A percentile compares a stretch with the other conserved stretches of the same genome.
phyloP scores from a whole-genome alignment of 2,329 filamentous ascomycete species.

The Alternaria panax region DNA sequence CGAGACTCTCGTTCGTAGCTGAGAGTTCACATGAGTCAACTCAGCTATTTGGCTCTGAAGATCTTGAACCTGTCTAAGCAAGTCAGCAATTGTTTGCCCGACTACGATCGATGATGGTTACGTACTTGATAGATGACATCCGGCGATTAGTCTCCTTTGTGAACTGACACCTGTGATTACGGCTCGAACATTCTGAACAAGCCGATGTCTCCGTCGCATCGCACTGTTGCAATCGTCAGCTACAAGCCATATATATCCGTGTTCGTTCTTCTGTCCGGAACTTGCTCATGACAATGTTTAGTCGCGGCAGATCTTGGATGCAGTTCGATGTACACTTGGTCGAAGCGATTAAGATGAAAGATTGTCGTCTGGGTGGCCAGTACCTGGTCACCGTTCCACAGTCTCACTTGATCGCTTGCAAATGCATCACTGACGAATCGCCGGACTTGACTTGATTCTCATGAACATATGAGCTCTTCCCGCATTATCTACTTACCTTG shows the following conservation, averaged over 20 bases:
- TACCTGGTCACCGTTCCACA: not conserved
- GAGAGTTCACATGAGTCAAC: constrained; percentile 79
- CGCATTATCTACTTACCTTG: constrained; percentile 56
- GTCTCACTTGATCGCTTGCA: not conserved
- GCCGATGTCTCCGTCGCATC: constrained; percentile 96
- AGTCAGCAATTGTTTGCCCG: constrained; percentile 12
- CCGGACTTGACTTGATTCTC: not conserved
- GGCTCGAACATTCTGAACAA: constrained; percentile 95
- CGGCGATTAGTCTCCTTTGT: constrained; percentile 98
- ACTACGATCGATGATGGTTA: constrained; percentile 12
- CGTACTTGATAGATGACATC: constrained; percentile 96
- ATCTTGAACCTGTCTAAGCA: constrained; percentile 84
- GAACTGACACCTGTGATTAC: constrained; percentile 97
- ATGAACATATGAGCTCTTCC: not conserved
- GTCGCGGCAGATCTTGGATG: constrained; percentile 1
- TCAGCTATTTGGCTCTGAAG: constrained; percentile 88
- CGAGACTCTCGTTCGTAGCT: constrained; percentile 70
- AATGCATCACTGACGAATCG: not conserved
- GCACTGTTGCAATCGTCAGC: constrained; percentile 63
- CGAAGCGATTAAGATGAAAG: not conserved
- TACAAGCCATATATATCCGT: not conserved
- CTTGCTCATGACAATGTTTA: constrained; percentile 4
- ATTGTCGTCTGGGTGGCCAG: not conserved
- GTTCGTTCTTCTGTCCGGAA: not conserved
- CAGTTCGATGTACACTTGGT: not conserved